These are phyloP conservation scores for Aspergillus steynii DNA, from an alignment of 495 filamentous ascomycete genomes.

Conservation along the genomic window DNA sequence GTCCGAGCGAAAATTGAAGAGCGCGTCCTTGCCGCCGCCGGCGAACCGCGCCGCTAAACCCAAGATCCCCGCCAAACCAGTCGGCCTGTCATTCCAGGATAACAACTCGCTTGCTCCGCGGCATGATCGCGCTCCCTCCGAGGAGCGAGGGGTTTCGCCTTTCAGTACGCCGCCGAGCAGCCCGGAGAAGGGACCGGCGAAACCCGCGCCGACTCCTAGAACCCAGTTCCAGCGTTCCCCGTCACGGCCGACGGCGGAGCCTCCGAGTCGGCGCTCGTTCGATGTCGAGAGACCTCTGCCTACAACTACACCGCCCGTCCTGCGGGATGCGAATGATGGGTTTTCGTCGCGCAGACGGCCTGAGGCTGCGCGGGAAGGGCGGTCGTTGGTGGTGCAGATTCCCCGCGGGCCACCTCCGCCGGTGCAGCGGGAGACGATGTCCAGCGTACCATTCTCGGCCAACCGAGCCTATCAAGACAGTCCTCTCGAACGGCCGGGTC, in stretches of 20 bases:
- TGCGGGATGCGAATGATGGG: slow-evolving; percentile 1
- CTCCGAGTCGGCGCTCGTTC: slow-evolving; percentile 27
- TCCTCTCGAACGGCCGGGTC: slow-evolving; percentile 56
- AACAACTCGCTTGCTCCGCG: slow-evolving; percentile 35
- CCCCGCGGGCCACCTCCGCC: slow-evolving; percentile 24
- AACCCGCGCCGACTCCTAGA: slow-evolving; percentile 18
- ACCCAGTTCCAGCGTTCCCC: slow-evolving; percentile 13
- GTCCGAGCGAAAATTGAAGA: slow-evolving; percentile 38
- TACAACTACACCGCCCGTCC: not conserved
- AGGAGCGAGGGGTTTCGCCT: slow-evolving; percentile 66
- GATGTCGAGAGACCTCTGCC: slow-evolving; percentile 29
- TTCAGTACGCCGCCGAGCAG: slow-evolving; percentile 89
- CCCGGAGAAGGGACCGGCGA: slow-evolving; percentile 54
- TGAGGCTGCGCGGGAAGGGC: slow-evolving; percentile 31
- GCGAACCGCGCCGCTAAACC: slow-evolving; percentile 84
- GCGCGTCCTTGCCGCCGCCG: slow-evolving; percentile 60
- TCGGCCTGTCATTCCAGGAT: slow-evolving; percentile 35
- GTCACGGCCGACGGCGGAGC: slow-evolving; percentile 24
- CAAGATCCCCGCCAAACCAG: slow-evolving; percentile 57
- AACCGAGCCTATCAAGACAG: slow-evolving; percentile 31
- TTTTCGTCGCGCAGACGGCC: slow-evolving; percentile 8
- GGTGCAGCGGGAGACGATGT: slow-evolving; percentile 20
- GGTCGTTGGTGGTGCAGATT: slow-evolving; percentile 39
- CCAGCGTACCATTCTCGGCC: slow-evolving; percentile 30
- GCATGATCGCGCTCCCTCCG: slow-evolving; percentile 33